Evolutionary conservation across 2,329 filamentous ascomycete genomes (phyloP), one percentile per base, ranked within the genome.

Genomic region (Colletotrichum coccodes): DNA sequence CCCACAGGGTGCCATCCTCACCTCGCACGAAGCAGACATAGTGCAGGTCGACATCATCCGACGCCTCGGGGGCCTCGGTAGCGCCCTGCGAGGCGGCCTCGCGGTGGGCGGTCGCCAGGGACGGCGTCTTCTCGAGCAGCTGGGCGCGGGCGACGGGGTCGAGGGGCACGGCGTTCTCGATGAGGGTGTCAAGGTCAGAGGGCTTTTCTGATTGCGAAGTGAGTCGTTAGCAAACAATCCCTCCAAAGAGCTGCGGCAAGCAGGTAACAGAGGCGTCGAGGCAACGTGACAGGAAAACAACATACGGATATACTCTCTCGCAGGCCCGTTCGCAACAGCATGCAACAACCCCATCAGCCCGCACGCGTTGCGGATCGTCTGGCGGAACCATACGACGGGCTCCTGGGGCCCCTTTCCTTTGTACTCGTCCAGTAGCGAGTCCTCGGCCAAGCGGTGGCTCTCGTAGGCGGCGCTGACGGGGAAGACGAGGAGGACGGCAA

Each of bases 301-400:
- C 75, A 68, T 78, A 83, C 87, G 80, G 62, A 97, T 87, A 60
- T 91, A 87, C 4, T 82, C 80, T 64, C 87, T 83, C 1, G 93
- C 91, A 1, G 86, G 85, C 0, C 94, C 94, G 79, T 98, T 99
- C 52, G 87, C 86, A 0, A 94, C 89, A 21, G 91, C 92, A 78
- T 98, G 96, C 52, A 98, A 79, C 32, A 98, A 81, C 0, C 93
- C 96, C 84, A 98, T 97, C 50, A 97, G 83, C 0, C 95, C 95
- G 79, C 95, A 98, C 0, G 95, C 94, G 78, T 98, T 97, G 70
- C 92, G 89, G 75, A 98, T 98, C 0, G 95, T 98, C 83, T 98
- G 95, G 74, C 90, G 92, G 86, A 95, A 98, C 96, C 95, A 99
- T 8, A 97, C 76, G 0, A 98, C 93, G 6, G 93, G 91, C 76